Conservation (phyloP, 257 asterid species). For the Linaria vulgaris region DNA sequence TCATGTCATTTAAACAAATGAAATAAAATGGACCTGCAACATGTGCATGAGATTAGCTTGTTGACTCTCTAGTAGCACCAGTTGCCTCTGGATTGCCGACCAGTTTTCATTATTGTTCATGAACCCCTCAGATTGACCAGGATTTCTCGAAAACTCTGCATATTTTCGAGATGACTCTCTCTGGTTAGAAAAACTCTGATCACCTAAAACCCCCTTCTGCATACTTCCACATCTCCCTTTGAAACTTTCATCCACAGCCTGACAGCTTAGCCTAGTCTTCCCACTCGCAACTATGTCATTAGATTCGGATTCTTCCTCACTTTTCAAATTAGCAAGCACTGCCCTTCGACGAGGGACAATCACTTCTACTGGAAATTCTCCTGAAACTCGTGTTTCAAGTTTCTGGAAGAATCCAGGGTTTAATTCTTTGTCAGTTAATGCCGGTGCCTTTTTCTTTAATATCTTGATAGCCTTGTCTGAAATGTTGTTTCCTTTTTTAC, state of each 20-base stretch:
- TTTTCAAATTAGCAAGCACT: conserved; percentile 54
- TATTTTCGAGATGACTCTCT: conserved; percentile 49
- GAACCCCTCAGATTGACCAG: conserved; percentile 65
- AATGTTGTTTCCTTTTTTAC: conserved; percentile 56
- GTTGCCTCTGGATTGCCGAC: conserved; percentile 87
- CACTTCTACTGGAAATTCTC: conserved; percentile 58
- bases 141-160: conserved; percentile 52
- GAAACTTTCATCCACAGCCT: no score
- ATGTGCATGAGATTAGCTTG: conserved; percentile 90
- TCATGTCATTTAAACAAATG: no score
- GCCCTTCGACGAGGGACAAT: conserved; percentile 66
- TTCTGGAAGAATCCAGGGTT: conserved; percentile 96
- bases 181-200: conserved; percentile 46
- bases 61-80: conserved; percentile 83
- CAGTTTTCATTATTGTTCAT: conserved; percentile 73
- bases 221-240: conserved; percentile 27
- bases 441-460: conserved; percentile 81
- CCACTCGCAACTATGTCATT: conserved; percentile 40
- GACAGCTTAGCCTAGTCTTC: conserved; percentile 28
- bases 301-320: conserved; percentile 57
- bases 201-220: conserved; percentile 49
- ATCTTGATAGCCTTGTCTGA: conserved; percentile 84
- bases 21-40: conserved; percentile 61
- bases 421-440: conserved; percentile 78
- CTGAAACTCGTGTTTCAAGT: conserved; percentile 74